Conservation (phyloP, 352 stramenopile genomes). For the Phytophthora cryptogea region DNA sequence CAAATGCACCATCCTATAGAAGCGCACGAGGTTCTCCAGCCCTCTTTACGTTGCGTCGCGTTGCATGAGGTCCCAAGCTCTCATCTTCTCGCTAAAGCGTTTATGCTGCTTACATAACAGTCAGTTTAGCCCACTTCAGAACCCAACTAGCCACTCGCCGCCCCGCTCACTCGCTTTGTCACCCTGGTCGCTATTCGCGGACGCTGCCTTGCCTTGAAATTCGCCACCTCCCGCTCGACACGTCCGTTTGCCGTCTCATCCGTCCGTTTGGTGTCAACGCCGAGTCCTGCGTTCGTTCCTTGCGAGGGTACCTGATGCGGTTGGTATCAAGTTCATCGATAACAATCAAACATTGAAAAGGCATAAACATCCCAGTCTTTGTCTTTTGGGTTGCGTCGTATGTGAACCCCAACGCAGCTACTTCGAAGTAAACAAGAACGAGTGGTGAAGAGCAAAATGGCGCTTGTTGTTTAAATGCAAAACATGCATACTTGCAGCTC, state of each 20-base stretch:
- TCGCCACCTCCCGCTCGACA: constrained; percentile 2
- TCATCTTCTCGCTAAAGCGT: constrained; percentile 23
- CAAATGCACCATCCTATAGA: constrained; percentile 60
- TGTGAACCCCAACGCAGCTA: not conserved
- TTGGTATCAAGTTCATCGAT: constrained; percentile 13
- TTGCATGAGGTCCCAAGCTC: constrained; percentile 17
- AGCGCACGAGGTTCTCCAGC: constrained; percentile 24
- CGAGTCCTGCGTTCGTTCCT: constrained; percentile 13
- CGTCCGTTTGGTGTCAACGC: constrained; percentile 12
- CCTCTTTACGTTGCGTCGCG: constrained; percentile 25
- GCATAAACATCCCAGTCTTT: constrained; percentile 4
- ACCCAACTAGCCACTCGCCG: constrained; percentile 24
- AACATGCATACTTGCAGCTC: constrained; percentile 13
- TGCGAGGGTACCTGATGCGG: constrained; percentile 2
- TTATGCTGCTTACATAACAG: constrained; percentile 44
- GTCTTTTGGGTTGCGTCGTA: not conserved
- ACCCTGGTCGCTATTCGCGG: constrained; percentile 5
- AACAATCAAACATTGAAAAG: constrained; percentile 22
- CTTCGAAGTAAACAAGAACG: not conserved
- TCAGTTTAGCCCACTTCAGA: constrained; percentile 42
- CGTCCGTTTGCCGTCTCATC: constrained; percentile 24
- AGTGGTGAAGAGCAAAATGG: constrained; percentile 6
- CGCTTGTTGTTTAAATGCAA: constrained; percentile 20
- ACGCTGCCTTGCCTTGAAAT: not conserved
- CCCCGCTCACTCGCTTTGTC: constrained; percentile 15